Conservation (phyloP, 805 yeast species). For the Wickerhamiella hasegawae region DNA sequence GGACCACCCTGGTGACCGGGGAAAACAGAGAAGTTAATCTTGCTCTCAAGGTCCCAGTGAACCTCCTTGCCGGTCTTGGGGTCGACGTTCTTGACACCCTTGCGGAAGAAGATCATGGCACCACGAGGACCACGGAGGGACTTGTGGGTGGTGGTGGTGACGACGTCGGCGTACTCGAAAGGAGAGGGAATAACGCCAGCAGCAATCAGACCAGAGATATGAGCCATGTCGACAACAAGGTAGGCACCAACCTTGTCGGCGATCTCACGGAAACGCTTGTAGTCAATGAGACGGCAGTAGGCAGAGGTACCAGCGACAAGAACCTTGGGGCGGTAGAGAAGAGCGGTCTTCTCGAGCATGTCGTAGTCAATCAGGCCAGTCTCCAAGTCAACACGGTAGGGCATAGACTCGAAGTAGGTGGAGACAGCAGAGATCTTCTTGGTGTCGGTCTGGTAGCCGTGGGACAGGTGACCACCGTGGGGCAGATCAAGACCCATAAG, state of each 20-base stretch:
- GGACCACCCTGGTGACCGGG: conserved; percentile 99
- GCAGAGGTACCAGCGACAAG: conserved; percentile 98
- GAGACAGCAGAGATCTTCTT: conserved; percentile 92
- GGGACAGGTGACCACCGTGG: conserved; percentile 97
- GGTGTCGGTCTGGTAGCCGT: conserved; percentile 91
- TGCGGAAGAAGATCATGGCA: conserved; percentile 98
- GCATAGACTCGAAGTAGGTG: conserved; percentile 96
- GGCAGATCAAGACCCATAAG: conserved; percentile 97
- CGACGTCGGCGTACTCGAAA: conserved; percentile 92
- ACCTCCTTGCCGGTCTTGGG: conserved; percentile 87
- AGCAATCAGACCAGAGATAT: conserved; percentile 87
- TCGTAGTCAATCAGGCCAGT: conserved; percentile 97
- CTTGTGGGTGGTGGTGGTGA: conserved; percentile 97
- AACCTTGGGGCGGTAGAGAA: conserved; percentile 87
- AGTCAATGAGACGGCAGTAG: conserved; percentile 90
- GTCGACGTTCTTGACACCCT: conserved; percentile 76
- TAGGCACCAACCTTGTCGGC: conserved; percentile 97
- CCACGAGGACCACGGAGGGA: conserved; percentile 99
- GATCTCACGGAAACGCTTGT: conserved; percentile 88
- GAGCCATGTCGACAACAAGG: conserved; percentile 95
- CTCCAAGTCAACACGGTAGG: conserved; percentile 80
- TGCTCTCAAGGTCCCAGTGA: conserved; percentile 78
- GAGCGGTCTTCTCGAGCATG: conserved; percentile 78
- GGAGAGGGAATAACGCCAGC: conserved; percentile 95
- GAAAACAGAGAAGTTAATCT: conserved; percentile 96